These are phyloP conservation scores for Remersonia thermophila DNA, from an alignment of 2,329 filamentous ascomycete species.

Conservation along the genomic window DNA sequence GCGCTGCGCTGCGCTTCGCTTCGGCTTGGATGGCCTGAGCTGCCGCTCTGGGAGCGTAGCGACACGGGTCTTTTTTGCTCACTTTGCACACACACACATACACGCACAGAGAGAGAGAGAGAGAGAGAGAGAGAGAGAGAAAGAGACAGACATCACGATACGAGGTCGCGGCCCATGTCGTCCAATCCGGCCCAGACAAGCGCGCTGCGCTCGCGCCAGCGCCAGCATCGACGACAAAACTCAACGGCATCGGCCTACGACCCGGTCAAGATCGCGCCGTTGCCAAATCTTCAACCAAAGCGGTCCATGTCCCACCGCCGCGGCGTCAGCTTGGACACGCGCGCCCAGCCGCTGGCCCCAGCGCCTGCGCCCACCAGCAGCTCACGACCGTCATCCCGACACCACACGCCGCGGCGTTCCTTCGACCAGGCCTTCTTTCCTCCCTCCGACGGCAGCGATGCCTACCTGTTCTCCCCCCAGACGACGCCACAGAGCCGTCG, in stretches of 20 bases:
- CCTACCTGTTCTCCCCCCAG: slow-evolving; percentile 45
- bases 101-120: no score
- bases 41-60: slow-evolving; percentile 36
- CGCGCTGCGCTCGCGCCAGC: slow-evolving; percentile 61
- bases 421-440: slow-evolving; percentile 14
- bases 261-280: slow-evolving; percentile 54
- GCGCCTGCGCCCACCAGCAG: slow-evolving; percentile 21
- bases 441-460: slow-evolving; percentile 31
- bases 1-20: not conserved
- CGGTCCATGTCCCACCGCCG: slow-evolving; percentile 52
- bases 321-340: slow-evolving; percentile 72
- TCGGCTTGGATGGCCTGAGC: not conserved
- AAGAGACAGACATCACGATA: no score
- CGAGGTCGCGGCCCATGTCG: no score
- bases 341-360: slow-evolving; percentile 41
- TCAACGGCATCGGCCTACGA: slow-evolving; percentile 74
- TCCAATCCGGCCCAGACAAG: slow-evolving; percentile 40
- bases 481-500: slow-evolving; percentile 41
- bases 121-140: no score
- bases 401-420: slow-evolving; percentile 61
- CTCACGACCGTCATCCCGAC: slow-evolving; percentile 27
- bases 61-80: no score
- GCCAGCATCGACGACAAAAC: slow-evolving; percentile 74
- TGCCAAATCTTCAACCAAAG: slow-evolving; percentile 42
- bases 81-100: no score